Conservation (phyloP, 2,329 filamentous ascomycete genomes). For the Rutstroemia sp. region DNA sequence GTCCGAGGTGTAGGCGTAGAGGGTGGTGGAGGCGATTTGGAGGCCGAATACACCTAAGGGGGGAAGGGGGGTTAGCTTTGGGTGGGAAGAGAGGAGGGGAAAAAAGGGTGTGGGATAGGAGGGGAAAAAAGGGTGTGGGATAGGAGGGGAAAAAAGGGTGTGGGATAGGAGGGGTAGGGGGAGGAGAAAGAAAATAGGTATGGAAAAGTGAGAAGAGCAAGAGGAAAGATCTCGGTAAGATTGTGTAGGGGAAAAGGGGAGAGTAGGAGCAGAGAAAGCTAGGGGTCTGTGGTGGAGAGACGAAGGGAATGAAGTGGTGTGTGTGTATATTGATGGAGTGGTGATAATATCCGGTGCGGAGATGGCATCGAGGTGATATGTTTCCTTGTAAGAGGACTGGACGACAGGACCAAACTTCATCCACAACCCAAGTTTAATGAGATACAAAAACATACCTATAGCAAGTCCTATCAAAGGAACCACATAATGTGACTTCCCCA, state of each 20-base stretch:
- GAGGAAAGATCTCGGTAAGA: too few relatives aligned
- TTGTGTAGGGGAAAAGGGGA: too few relatives aligned
- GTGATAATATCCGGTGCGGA: too few relatives aligned
- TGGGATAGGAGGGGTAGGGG: neutral
- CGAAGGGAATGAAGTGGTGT: too few relatives aligned
- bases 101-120: neutral
- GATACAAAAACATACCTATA: slow-evolving; percentile 10
- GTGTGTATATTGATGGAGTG: too few relatives aligned
- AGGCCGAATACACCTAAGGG: slow-evolving; percentile 20
- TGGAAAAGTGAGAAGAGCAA: neutral
- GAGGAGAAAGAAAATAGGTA: too few relatives aligned
- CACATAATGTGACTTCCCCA: slow-evolving; percentile 17
- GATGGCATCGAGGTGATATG: too few relatives aligned
- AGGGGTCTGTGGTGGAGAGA: too few relatives aligned
- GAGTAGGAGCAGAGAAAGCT: too few relatives aligned
- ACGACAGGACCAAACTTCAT: too few relatives aligned
- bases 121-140: neutral
- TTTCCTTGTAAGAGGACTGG: too few relatives aligned
- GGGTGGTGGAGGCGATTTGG: slow-evolving; percentile 22
- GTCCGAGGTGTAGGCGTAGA: slow-evolving; percentile 26
- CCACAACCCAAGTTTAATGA: neutral
- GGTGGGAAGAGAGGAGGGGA: too few relatives aligned
- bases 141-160: neutral
- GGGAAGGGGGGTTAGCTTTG: neutral
- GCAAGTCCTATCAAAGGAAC: slow-evolving; percentile 22